Evolutionary conservation across 371 early-diverging fungal genomes (phyloP).

Genomic region (Mucor saturninus): DNA sequence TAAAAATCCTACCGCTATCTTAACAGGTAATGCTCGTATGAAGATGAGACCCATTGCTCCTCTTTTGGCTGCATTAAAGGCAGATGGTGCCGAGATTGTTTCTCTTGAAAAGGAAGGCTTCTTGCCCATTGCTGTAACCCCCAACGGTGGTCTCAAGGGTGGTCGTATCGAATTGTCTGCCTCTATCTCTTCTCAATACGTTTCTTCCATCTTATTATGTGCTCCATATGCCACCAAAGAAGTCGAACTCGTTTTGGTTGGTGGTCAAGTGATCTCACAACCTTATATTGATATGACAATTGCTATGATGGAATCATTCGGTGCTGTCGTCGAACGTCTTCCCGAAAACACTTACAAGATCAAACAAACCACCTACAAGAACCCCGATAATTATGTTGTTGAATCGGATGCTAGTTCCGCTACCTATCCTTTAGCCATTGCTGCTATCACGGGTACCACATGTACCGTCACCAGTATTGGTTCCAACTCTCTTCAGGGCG

Average conservation of each 20-base stretch:
- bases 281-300: slow-evolving; percentile 99
- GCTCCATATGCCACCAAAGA: slow-evolving; percentile 90
- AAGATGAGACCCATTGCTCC: slow-evolving; percentile 95
- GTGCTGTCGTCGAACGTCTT: slow-evolving; percentile 78
- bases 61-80: slow-evolving; percentile 81
- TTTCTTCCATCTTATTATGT: slow-evolving; percentile 93
- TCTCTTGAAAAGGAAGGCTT: slow-evolving; percentile 86
- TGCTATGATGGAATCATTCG: slow-evolving; percentile 96
- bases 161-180: slow-evolving; percentile 91
- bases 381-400: slow-evolving; percentile 84
- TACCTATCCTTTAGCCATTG: slow-evolving; percentile 96
- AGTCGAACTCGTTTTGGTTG: slow-evolving; percentile 83
- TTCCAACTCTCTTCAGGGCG: slow-evolving; percentile 86
- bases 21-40: slow-evolving; percentile 98
- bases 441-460: slow-evolving; percentile 92
- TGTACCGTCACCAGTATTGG: slow-evolving; percentile 94
- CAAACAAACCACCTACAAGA: slow-evolving; percentile 76
- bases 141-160: slow-evolving; percentile 82
- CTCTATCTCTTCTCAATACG: slow-evolving; percentile 95
- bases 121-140: slow-evolving; percentile 83
- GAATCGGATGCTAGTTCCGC: slow-evolving; percentile 98
- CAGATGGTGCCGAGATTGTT: slow-evolving; percentile 79
- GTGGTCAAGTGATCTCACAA: slow-evolving; percentile 95
- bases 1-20: slow-evolving; percentile 54
- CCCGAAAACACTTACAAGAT: slow-evolving; percentile 84